Percentiles rank a stretch among this genome's conserved stretches.
These are phyloP conservation scores for Eucalyptus coolabah DNA, from an alignment of 345 rosid species.

Conservation along the genomic window DNA sequence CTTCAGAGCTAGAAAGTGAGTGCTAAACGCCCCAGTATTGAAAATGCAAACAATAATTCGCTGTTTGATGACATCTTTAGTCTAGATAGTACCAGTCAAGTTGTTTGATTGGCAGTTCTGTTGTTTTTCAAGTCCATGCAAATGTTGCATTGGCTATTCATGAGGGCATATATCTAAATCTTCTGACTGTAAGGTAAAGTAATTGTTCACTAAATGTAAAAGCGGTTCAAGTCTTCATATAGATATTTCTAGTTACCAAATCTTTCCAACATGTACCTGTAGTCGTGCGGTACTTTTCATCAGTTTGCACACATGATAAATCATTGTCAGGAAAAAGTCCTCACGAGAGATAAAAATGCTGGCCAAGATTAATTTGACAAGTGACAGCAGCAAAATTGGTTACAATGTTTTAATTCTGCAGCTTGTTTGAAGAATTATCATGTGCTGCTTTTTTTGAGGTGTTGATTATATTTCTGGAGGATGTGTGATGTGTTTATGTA, in stretches of 20 bases:
- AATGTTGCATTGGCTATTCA: background rate
- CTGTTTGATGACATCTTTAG: background rate
- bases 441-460: background rate
- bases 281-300: background rate
- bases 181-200: background rate
- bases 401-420: background rate
- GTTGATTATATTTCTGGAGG: background rate
- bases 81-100: background rate
- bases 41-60: background rate
- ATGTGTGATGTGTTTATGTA: background rate
- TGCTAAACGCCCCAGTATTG: background rate
- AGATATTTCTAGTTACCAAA: background rate
- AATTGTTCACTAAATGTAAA: background rate
- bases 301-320: background rate
- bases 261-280: background rate
- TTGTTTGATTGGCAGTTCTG: background rate
- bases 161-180: background rate
- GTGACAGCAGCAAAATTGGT: background rate
- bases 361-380: background rate
- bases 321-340: background rate
- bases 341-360: background rate
- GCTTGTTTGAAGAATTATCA: background rate
- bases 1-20: background rate
- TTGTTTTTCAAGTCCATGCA: background rate
- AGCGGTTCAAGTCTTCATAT: background rate